Evolutionary conservation across 1,284 basidiomycete genomes (phyloP).

Genomic region (Trichosporon ovoides): DNA sequence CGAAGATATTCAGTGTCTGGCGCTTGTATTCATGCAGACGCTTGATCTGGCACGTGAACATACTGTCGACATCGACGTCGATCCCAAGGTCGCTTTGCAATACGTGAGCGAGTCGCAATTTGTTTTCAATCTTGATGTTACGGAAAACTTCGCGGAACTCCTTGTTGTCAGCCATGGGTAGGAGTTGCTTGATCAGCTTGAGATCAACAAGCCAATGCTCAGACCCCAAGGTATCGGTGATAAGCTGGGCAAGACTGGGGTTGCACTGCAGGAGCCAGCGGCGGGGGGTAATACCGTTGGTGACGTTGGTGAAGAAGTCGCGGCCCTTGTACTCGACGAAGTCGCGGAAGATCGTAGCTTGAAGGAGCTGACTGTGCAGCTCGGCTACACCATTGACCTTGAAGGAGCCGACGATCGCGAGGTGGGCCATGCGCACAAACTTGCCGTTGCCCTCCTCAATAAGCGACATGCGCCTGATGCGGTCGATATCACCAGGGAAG

Average conservation of each 20-base stretch:
- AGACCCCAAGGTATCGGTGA: conserved; percentile 70
- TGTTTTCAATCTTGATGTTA: conserved; percentile 80
- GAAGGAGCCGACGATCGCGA: conserved; percentile 58
- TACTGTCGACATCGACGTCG: conserved; percentile 62
- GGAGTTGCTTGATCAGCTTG: conserved; percentile 42
- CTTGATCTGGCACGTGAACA: conserved; percentile 92
- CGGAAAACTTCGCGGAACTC: conserved; percentile 72
- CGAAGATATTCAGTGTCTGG: conserved; percentile 51
- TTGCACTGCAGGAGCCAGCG: conserved; percentile 89
- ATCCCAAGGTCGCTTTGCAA: conserved; percentile 67
- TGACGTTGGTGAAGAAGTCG: conserved; percentile 49
- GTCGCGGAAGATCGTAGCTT: conserved; percentile 75
- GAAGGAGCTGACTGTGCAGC: conserved; percentile 55
- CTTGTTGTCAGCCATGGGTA: conserved; percentile 61
- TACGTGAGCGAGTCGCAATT: conserved; percentile 68
- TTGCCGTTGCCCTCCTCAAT: conserved; percentile 84
- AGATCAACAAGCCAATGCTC: conserved; percentile 69
- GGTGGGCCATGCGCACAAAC: conserved; percentile 74
- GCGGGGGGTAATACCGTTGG: conserved; percentile 57
- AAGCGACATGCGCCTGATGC: conserved; percentile 75
- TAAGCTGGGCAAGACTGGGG: conserved; percentile 72
- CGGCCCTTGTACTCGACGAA: conserved; percentile 54
- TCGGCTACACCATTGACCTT: conserved; percentile 94
- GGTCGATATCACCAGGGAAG: conserved; percentile 77
- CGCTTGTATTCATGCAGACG: conserved; percentile 67